These are phyloP conservation scores for Globisporangium splendens DNA, from an alignment of 352 stramenopile species.

Conservation along the genomic window DNA sequence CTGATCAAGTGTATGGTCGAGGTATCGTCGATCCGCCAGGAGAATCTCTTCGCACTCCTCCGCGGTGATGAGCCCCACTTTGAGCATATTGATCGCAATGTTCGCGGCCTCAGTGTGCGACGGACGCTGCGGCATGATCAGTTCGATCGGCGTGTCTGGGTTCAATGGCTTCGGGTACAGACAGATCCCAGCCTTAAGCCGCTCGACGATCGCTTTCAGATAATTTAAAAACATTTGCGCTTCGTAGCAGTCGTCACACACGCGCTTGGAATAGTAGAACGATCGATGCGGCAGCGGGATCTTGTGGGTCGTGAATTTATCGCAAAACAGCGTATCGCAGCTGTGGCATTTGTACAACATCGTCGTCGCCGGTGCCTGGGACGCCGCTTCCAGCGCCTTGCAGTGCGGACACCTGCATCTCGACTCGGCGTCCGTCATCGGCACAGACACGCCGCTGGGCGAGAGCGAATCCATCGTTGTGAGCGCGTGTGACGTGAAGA, in stretches of 20 bases:
- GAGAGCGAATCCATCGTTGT: conserved; percentile 44
- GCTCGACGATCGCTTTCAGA: conserved; percentile 79
- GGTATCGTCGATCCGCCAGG: conserved; percentile 75
- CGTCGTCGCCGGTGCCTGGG: conserved; percentile 24
- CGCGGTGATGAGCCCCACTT: conserved; percentile 76
- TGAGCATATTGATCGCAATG: conserved; percentile 86
- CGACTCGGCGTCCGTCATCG: conserved; percentile 52
- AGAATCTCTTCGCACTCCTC: conserved; percentile 88
- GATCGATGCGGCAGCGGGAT: conserved; percentile 73
- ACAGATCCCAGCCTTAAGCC: conserved; percentile 83
- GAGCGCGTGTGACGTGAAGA: conserved; percentile 35
- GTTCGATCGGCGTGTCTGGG: conserved; percentile 76
- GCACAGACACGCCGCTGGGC: conserved; percentile 41
- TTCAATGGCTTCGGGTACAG: conserved; percentile 85
- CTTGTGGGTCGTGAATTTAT: conserved; percentile 80
- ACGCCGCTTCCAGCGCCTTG: conserved; percentile 31
- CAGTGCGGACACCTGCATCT: conserved; percentile 72
- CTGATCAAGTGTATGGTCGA: conserved; percentile 81
- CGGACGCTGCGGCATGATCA: conserved; percentile 85
- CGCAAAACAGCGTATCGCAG: conserved; percentile 75
- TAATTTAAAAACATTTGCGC: conserved; percentile 86
- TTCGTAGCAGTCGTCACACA: conserved; percentile 83
- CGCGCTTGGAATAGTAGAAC: conserved; percentile 82
- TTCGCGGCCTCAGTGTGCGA: conserved; percentile 77
- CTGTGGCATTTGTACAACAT: conserved; percentile 82